These are phyloP conservation scores for Gossypium bickii DNA, from an alignment of 345 rosid genomes.

Conservation along the genomic window DNA sequence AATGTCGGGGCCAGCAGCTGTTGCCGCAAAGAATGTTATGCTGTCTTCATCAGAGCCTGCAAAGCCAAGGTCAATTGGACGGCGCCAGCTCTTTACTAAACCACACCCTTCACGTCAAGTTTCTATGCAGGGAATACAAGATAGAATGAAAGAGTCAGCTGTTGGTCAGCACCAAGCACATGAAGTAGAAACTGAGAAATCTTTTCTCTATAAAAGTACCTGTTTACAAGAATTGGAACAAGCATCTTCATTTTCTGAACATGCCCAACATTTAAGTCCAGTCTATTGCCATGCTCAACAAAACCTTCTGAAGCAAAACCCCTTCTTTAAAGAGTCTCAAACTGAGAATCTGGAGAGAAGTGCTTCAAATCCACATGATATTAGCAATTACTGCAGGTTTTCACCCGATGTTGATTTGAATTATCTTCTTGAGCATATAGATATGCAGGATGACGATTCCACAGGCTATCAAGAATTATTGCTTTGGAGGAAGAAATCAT, in stretches of 20 bases:
- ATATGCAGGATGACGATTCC: slow-evolving; percentile 46
- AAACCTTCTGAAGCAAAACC: slow-evolving; percentile 20
- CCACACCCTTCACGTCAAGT: slow-evolving; percentile 70
- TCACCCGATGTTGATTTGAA: slow-evolving; percentile 44
- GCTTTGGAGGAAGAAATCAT: slow-evolving; percentile 63
- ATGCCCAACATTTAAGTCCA: slow-evolving; percentile 66
- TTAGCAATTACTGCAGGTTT: slow-evolving; percentile 26
- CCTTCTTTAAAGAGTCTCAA: slow-evolving; percentile 29
- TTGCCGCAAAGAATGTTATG: slow-evolving; percentile 92
- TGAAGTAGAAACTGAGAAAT: slow-evolving; percentile 35
- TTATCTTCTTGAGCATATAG: slow-evolving; percentile 68
- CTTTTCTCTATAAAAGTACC: slow-evolving; percentile 44
- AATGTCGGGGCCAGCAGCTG: slow-evolving; percentile 86
- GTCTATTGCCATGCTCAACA: slow-evolving; percentile 33
- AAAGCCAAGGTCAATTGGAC: slow-evolving; percentile 70
- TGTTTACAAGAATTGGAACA: slow-evolving; percentile 65
- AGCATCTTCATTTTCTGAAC: slow-evolving; percentile 67
- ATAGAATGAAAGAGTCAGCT: slow-evolving; percentile 27
- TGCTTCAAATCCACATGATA: slow-evolving; percentile 29
- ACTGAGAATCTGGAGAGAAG: slow-evolving; percentile 28
- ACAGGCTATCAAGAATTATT: slow-evolving; percentile 59
- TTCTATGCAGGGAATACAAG: slow-evolving; percentile 29
- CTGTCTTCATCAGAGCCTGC: slow-evolving; percentile 69
- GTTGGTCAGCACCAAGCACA: slow-evolving; percentile 31
- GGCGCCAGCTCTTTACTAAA: slow-evolving; percentile 72